Evolutionary conservation across 164 flowering plant species (phyloP), one percentile per base, ranked within the genome.

Genomic region (Vitis amurensis): DNA sequence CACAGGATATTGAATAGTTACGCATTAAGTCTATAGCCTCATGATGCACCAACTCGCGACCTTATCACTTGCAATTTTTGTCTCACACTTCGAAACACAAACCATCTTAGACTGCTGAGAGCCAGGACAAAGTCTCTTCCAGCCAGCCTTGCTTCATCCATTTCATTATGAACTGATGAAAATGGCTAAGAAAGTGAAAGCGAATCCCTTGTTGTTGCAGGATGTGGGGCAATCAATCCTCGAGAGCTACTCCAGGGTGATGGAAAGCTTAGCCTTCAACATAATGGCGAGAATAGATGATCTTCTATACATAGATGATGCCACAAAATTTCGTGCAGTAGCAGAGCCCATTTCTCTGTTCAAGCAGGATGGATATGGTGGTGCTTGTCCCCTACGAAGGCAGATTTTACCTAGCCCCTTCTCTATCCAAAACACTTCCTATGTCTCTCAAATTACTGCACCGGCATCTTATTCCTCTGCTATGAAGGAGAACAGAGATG

Each of bases 181-280:
- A 37, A 37, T 6, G 44, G 4, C 7, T 37, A 37, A 0, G 44
- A 6, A 3, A 37, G 44, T 37, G 7, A 37, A 37, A 37, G 44
- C 0, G 7, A 17, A 14, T 31, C 30, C 67, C 16, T 30, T 27
- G 61, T 19, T 49, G 16, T 71, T 74, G 76, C 83, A 92, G 97
- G 97, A 92, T 84, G 92, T 92, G 12, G 97, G 97, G 48, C 88
- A 92, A 49, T 79, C 97, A 2, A 89, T 92, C 64, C 91, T 90
- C n/a, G 97, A 90, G 76, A 89, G 95, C 84, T 92, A 92, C 75
- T 92, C 97, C 1, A 87, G 97, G 78, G 91, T 88, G 69, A 68
- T 92, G 85, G 93, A 92, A 69, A 86, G 91, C 80, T 79, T 92
- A 70, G 93, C 97, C 59, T 87, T 86, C 79, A 92, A 89, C 72